A percentile compares a stretch with the other conserved stretches of the same genome.
phyloP scores from a whole-genome alignment of 2,329 filamentous ascomycete genomes.

The Mollisiaceae sp. region DNA sequence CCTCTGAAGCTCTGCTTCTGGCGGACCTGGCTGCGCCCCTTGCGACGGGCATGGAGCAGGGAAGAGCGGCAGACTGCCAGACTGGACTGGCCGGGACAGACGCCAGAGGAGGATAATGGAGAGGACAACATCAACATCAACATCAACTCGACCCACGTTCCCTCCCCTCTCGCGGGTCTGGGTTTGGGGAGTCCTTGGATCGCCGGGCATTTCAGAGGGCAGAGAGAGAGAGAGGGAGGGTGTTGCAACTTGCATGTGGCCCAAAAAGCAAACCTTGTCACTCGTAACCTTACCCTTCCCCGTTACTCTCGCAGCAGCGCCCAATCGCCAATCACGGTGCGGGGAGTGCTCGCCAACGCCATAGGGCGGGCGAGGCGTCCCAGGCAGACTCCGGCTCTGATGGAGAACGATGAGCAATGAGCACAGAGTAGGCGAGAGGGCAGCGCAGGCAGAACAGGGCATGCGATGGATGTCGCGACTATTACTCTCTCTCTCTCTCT shows the following conservation, averaged over 20 bases:
- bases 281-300: too few relatives aligned
- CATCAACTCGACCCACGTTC: constrained; percentile 5
- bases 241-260: too few relatives aligned
- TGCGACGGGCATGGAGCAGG: background rate
- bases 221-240: too few relatives aligned
- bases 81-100: background rate
- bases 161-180: background rate
- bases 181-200: background rate
- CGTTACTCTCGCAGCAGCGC: too few relatives aligned
- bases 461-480: background rate
- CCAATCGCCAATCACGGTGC: too few relatives aligned
- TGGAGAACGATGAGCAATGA: background rate
- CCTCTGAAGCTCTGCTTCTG: too few relatives aligned
- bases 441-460: background rate
- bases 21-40: constrained; percentile 25
- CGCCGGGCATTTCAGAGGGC: constrained; percentile 2
- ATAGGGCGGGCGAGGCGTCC: constrained; percentile 32
- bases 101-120: background rate
- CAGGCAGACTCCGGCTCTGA: constrained; percentile 24
- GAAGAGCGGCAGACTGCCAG: constrained; percentile 3
- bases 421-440: too few relatives aligned
- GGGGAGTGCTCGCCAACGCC: background rate
- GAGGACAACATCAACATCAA: too few relatives aligned
- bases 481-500: background rate
- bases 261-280: background rate